These are phyloP conservation scores for Coemansia sp. DNA, from an alignment of 192 early-diverging fungal species.

Conservation along the genomic window DNA sequence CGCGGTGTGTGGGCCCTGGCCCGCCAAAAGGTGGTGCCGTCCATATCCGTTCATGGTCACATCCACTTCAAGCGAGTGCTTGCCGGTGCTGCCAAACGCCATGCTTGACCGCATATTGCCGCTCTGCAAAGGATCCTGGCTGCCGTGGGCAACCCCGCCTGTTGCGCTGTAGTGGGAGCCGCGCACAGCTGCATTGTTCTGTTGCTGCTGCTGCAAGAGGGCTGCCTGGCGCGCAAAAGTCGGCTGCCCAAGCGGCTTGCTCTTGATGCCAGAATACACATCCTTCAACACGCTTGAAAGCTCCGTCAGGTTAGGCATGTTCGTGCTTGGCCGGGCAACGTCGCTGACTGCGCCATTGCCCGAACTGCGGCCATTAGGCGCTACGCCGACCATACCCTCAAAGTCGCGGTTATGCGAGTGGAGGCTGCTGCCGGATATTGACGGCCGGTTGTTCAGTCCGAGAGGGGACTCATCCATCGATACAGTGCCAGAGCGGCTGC, in stretches of 20 bases:
- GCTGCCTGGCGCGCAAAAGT: slow-evolving; percentile 48
- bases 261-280: slow-evolving; percentile 55
- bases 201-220: slow-evolving; percentile 15
- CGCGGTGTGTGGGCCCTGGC: slow-evolving; percentile 15
- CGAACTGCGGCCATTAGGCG: not conserved
- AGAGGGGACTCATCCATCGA: slow-evolving; percentile 45
- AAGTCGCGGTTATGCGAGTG: slow-evolving; percentile 17
- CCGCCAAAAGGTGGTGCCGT: not conserved
- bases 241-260: slow-evolving; percentile 56
- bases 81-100: slow-evolving; percentile 21
- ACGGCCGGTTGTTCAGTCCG: slow-evolving; percentile 16
- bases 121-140: slow-evolving; percentile 17
- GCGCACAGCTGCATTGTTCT: not conserved
- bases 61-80: slow-evolving; percentile 34
- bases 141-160: slow-evolving; percentile 8
- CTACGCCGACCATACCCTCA: slow-evolving; percentile 12
- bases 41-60: not conserved
- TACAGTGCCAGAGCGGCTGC: slow-evolving; percentile 41
- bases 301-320: slow-evolving; percentile 43
- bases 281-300: slow-evolving; percentile 54
- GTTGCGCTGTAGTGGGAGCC: slow-evolving; percentile 23
- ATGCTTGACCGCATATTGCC: slow-evolving; percentile 23
- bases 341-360: slow-evolving; percentile 2
- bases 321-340: not conserved
- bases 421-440: slow-evolving; percentile 21